Evolutionary conservation across 371 early-diverging fungal species (phyloP), one percentile per base, ranked within the genome.

Genomic region (Phascolomyces articulosus): DNA sequence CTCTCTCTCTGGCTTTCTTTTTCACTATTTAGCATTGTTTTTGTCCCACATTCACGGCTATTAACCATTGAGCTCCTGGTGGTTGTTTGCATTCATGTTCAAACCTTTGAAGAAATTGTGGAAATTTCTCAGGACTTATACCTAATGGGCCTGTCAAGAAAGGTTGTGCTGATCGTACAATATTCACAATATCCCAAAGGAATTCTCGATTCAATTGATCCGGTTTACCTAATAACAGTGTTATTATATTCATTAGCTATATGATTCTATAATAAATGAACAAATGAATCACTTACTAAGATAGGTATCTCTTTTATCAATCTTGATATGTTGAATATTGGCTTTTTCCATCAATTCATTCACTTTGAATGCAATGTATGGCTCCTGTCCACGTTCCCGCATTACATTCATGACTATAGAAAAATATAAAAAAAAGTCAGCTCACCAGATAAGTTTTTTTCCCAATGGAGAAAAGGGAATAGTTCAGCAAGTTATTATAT

Each of bases 301-400:
- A 13, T 60, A 61, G 4, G 64, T 55, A 24, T 49, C 62, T 49
- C 74, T 67, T 49, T 47, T 62, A 41, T 67, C 71, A 23, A 34
- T 47, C 20, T 75, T 56, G 3, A 79, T 40, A 0, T 79, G 56
- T 18, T 66, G 26, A 26, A 84, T 69, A 1, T 78, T 71, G 10
- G 70, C 70, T 20, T 74, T 61, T 48, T 67, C 51, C 31, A 83
- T 26, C 20, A 80, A 38, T 1, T 49, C 34, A 10, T 65, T 71
- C 26, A 87, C 48, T 49, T 85, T 80, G 41, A 57, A 65, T 24
- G 81, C 73, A 27, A 79, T 78, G 58, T 71, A 79, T 13, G 84
- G 74, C n/a, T 87, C 85, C 48, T 84, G 79, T 23, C 83, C 85
- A 47, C 71, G 57, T n/a, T 47, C 55, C 4, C 53, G 58, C 27